phyloP scores from a whole-genome alignment of 495 filamentous ascomycete species.

The Lasiosphaeria miniovina region DNA sequence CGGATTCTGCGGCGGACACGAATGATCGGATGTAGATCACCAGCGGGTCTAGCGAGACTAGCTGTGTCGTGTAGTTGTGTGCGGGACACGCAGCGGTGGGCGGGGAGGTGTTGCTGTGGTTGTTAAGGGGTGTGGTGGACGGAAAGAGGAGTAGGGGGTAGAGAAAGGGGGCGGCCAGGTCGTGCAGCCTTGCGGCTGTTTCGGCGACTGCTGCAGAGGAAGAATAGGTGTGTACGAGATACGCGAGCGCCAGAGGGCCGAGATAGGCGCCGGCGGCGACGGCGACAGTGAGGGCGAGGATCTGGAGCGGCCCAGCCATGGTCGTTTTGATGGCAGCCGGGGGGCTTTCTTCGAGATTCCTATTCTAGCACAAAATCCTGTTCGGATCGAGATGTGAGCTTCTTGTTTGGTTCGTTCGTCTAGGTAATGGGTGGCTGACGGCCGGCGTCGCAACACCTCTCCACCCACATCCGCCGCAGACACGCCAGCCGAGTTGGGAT shows the following conservation, averaged over 20 bases:
- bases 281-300: conserved; percentile 5
- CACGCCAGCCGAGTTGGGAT: too few species aligned
- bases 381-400: too few species aligned
- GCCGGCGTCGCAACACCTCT: too few species aligned
- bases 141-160: background rate
- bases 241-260: conserved; percentile 5
- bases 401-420: too few species aligned
- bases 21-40: conserved; percentile 40
- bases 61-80: conserved; percentile 34
- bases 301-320: background rate
- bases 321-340: background rate
- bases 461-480: too few species aligned
- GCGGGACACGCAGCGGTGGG: conserved; percentile 17
- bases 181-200: too few species aligned
- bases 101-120: background rate
- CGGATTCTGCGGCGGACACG: conserved; percentile 28
- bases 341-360: too few species aligned
- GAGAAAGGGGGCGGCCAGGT: background rate
- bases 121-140: background rate
- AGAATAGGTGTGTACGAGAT: background rate
- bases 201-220: too few species aligned
- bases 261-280: conserved; percentile 16
- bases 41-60: conserved; percentile 41
- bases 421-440: too few species aligned
- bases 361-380: too few species aligned